These are phyloP conservation scores for Penicillium sp. DNA, from an alignment of 2,329 filamentous ascomycete species.

Conservation along the genomic window DNA sequence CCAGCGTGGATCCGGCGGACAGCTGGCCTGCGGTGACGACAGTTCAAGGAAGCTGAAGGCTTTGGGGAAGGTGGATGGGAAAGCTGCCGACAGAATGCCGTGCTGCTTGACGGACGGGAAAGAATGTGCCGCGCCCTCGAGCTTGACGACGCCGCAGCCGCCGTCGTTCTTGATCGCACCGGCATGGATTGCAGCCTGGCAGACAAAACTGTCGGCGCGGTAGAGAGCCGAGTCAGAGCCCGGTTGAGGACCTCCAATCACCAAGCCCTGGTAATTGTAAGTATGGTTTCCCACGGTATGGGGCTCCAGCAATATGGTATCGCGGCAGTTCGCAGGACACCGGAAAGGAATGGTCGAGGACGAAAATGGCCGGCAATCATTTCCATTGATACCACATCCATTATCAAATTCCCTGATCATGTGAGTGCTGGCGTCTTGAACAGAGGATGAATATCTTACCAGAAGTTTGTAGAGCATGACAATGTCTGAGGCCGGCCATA, in stretches of 20 bases:
- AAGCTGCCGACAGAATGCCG: constrained; percentile 74
- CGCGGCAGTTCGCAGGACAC: constrained; percentile 57
- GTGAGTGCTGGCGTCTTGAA: neutral
- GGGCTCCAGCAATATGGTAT: constrained; percentile 51
- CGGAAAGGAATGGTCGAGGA: constrained; percentile 56
- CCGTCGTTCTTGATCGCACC: constrained; percentile 74
- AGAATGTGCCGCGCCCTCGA: constrained; percentile 67
- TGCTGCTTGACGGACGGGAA: constrained; percentile 68
- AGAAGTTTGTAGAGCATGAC: constrained; percentile 50
- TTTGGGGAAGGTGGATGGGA: constrained; percentile 87
- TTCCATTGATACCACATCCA: constrained; percentile 56
- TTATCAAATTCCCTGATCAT: constrained; percentile 43
- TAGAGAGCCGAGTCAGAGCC: constrained; percentile 61
- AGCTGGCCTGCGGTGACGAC: constrained; percentile 55
- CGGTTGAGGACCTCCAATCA: constrained; percentile 53
- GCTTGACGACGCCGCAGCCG: constrained; percentile 77
- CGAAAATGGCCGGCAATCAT: constrained; percentile 58
- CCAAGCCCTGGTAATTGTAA: constrained; percentile 54
- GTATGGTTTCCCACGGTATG: constrained; percentile 54
- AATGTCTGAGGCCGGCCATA: constrained; percentile 50
- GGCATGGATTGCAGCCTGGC: constrained; percentile 79
- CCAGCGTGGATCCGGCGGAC: constrained; percentile 80
- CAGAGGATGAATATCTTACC: constrained; percentile 31
- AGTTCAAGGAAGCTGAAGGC: constrained; percentile 77
- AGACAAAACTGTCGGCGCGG: constrained; percentile 87